Conservation (phyloP, 306 rosid genomes). For the Cucumis hystrix region DNA sequence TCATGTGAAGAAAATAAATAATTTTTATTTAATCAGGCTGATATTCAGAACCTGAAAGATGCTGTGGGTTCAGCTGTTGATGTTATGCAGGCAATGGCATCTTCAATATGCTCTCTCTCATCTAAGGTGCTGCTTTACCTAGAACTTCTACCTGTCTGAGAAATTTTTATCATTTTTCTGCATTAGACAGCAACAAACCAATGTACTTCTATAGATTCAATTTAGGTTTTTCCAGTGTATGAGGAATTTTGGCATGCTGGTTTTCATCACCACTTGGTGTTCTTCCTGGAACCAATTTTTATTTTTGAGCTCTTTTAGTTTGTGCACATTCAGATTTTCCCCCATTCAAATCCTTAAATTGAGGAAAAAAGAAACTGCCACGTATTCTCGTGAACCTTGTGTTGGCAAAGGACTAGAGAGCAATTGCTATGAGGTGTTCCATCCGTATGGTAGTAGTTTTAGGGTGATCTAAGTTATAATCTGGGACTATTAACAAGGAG, state of each 20-base stretch:
- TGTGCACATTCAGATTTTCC: neutral
- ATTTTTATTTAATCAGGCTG: conserved; percentile 45
- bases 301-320: neutral
- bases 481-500: neutral
- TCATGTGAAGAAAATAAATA: neutral
- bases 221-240: neutral
- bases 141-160: neutral
- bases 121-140: conserved; percentile 45
- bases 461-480: neutral
- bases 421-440: neutral
- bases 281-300: neutral
- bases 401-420: neutral
- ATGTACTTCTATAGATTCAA: neutral
- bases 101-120: conserved; percentile 72
- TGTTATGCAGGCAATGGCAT: conserved; percentile 90
- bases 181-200: neutral
- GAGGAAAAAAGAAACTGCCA: neutral
- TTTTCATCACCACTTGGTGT: neutral
- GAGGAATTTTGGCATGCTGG: neutral
- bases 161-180: neutral
- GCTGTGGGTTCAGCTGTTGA: conserved; percentile 94
- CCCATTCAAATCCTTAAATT: neutral
- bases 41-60: conserved; percentile 77
- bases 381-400: neutral
- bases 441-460: neutral